A percentile compares a stretch with the other conserved stretches of the same genome.
Conservation (phyloP, 306 rosid genomes). For the Trichosanthes truncata region DNA sequence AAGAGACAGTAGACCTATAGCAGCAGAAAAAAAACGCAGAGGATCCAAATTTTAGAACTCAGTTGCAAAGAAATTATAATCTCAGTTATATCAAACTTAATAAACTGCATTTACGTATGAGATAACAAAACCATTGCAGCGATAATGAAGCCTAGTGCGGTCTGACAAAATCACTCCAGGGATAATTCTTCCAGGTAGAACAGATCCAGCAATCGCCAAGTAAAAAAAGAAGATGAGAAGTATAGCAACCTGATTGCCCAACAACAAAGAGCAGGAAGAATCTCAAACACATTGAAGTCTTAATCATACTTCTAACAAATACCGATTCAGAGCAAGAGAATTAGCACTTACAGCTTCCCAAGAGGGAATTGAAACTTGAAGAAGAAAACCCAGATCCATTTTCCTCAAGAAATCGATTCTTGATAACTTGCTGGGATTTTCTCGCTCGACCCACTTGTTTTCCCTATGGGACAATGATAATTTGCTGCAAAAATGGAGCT, state of each 20-base stretch:
- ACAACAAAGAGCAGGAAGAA: constrained; percentile 1
- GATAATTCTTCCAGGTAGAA: constrained; percentile 63
- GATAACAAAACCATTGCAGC: constrained; percentile 68
- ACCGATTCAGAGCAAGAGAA: not conserved
- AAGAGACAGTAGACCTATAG: constrained; percentile 53
- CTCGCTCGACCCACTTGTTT: not conserved
- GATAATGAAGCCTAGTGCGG: constrained; percentile 64
- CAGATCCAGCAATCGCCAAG: constrained; percentile 66
- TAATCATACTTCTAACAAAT: not conserved
- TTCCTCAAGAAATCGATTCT: not conserved
- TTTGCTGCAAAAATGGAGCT: not conserved
- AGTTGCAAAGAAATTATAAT: not conserved
- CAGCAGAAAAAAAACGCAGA: not conserved
- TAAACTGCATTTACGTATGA: not conserved
- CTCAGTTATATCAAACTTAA: not conserved
- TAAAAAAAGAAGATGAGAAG: constrained; percentile 52
- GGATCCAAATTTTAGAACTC: not conserved
- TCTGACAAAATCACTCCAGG: constrained; percentile 60
- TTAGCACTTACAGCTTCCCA: constrained; percentile 35
- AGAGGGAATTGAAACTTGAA: constrained; percentile 34
- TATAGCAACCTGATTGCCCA: constrained; percentile 38
- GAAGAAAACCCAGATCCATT: constrained; percentile 46
- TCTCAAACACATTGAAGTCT: not conserved
- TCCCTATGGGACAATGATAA: not conserved
- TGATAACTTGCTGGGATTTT: not conserved